Conservation (phyloP, 208 protist species). For the Trypanosoma caninum region DNA sequence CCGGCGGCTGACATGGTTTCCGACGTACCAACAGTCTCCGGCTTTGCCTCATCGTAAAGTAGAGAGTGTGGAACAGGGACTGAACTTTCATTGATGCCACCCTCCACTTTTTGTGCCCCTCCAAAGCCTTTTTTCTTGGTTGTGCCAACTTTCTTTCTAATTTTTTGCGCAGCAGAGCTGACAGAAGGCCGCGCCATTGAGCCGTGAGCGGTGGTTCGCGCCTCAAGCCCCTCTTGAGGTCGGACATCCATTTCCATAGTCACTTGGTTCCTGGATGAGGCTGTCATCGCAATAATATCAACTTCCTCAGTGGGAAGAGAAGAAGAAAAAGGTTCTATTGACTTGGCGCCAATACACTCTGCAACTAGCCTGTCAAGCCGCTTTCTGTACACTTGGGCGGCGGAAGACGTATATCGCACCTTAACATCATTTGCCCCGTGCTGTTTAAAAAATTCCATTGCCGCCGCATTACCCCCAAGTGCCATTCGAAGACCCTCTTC, state of each 20-base stretch:
- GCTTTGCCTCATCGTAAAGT: slow-evolving; percentile 40
- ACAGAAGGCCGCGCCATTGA: slow-evolving; percentile 28
- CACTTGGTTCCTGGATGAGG: no score
- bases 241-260: no score
- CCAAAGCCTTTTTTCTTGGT: slow-evolving; percentile 57
- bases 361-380: slow-evolving; percentile 65
- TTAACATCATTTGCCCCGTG: slow-evolving; percentile 74
- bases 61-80: slow-evolving; percentile 49
- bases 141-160: slow-evolving; percentile 24
- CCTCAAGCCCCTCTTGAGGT: slow-evolving; percentile 8
- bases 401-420: slow-evolving; percentile 57
- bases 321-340: neutral
- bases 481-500: slow-evolving; percentile 86
- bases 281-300: neutral
- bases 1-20: neutral
- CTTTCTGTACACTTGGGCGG: slow-evolving; percentile 63
- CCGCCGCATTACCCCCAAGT: slow-evolving; percentile 85
- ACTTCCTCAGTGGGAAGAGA: slow-evolving; percentile 2
- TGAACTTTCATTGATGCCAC: slow-evolving; percentile 43
- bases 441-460: slow-evolving; percentile 74
- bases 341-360: slow-evolving; percentile 26
- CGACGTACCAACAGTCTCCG: neutral
- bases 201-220: slow-evolving; percentile 17
- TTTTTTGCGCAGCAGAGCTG: slow-evolving; percentile 14
- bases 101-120: slow-evolving; percentile 37